Evolutionary conservation across 179 eudicot species (phyloP).

Genomic region (Patellifolia procumbens): DNA sequence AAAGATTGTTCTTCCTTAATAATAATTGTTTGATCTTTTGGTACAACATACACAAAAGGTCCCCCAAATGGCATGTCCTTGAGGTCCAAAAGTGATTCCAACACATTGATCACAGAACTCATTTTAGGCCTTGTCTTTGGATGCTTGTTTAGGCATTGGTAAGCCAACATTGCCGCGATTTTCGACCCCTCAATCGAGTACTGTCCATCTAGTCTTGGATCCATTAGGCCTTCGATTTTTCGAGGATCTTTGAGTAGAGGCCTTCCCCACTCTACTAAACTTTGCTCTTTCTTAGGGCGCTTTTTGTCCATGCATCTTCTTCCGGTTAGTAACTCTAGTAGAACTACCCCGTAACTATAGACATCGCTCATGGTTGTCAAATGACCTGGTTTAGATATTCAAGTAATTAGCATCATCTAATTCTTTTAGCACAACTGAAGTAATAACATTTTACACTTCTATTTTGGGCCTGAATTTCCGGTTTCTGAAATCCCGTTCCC

Average conservation of each 20-base stretch:
- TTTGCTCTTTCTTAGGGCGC: conserved; percentile 63
- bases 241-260: conserved; percentile 64
- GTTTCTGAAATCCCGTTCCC: too few relatives aligned
- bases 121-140: conserved; percentile 75
- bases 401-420: too few relatives aligned
- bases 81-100: conserved; percentile 57
- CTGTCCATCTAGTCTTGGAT: conserved; percentile 82
- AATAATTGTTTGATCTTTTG: conserved; percentile 16
- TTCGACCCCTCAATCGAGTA: conserved; percentile 72
- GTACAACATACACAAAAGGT: conserved; percentile 61
- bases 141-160: conserved; percentile 70
- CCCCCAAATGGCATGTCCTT: conserved; percentile 46
- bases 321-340: conserved; percentile 77
- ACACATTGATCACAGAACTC: conserved; percentile 57
- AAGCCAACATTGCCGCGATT: conserved; percentile 70
- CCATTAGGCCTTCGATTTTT: conserved; percentile 66
- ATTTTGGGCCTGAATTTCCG: too few relatives aligned
- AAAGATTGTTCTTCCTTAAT: conserved; percentile 9
- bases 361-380: conserved; percentile 88
- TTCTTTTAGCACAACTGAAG: too few relatives aligned
- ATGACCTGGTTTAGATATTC: conserved; percentile 55
- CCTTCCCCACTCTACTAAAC: conserved; percentile 72
- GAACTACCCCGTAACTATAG: conserved; percentile 85
- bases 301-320: conserved; percentile 62
- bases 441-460: too few relatives aligned